Evolutionary conservation across 345 rosid species (phyloP).

Genomic region (Lumnitzera racemosa): DNA sequence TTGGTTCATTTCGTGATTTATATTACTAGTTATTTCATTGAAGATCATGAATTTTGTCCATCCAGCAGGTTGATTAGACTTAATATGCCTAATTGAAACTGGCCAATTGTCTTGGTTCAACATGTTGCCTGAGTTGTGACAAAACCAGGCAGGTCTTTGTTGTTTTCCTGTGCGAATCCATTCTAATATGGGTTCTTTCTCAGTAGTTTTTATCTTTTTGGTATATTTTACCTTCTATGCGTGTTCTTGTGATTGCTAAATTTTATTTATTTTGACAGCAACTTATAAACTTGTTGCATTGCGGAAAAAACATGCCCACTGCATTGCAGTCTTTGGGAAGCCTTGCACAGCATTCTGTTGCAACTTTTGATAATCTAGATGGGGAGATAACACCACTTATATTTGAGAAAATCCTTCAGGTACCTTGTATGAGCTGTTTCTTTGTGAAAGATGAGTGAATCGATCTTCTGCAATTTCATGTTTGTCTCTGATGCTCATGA

Average conservation of each 20-base stretch:
- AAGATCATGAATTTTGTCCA: neutral
- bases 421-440: slow-evolving; percentile 29
- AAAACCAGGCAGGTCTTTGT: too few relatives aligned
- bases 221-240: too few relatives aligned
- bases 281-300: slow-evolving; percentile 52
- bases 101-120: too few relatives aligned
- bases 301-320: slow-evolving; percentile 60
- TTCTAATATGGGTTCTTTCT: slow-evolving; percentile 1
- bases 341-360: slow-evolving; percentile 56
- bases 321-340: slow-evolving; percentile 87
- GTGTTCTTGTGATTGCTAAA: slow-evolving; percentile 1
- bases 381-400: slow-evolving; percentile 46
- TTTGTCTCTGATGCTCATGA: neutral
- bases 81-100: too few relatives aligned
- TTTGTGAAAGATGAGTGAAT: neutral
- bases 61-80: too few relatives aligned
- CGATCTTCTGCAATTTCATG: slow-evolving; percentile 9
- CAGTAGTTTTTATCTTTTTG: neutral
- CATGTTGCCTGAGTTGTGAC: too few relatives aligned
- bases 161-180: too few relatives aligned
- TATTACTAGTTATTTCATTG: neutral
- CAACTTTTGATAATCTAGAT: slow-evolving; percentile 45
- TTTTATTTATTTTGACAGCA: slow-evolving; percentile 32
- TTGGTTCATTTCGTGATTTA: neutral
- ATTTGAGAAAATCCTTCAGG: slow-evolving; percentile 42